Conservation (phyloP, 345 rosid species). For the Turritis glabra region DNA sequence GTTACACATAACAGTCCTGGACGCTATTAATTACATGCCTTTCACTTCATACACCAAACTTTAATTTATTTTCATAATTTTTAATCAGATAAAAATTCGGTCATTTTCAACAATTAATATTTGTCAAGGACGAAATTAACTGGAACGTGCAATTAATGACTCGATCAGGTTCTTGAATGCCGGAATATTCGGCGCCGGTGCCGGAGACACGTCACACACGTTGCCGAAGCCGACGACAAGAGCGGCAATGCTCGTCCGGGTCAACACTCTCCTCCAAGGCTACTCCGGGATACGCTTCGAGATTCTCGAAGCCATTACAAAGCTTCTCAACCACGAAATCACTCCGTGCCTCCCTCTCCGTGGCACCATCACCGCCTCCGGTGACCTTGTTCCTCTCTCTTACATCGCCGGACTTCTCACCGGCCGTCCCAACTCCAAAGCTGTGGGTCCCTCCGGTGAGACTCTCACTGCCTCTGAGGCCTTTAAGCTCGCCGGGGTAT, state of each 20-base stretch:
- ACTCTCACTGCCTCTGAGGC: constrained; percentile 51
- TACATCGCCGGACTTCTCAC: constrained; percentile 70
- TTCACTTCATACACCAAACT: constrained; percentile 11
- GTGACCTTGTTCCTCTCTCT: constrained; percentile 70
- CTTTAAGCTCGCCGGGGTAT: constrained; percentile 45
- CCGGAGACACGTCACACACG: constrained; percentile 50
- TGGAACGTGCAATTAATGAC: constrained; percentile 7
- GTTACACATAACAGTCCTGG: constrained; percentile 12
- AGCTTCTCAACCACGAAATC: constrained; percentile 60
- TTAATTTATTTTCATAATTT: not conserved
- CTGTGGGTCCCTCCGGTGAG: constrained; percentile 62
- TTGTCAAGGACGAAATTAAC: not conserved
- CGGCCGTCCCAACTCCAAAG: constrained; percentile 61
- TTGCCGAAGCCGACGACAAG: constrained; percentile 59
- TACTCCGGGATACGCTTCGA: constrained; percentile 76
- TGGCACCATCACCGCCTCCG: constrained; percentile 71
- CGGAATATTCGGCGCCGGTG: constrained; percentile 61
- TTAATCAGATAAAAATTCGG: not conserved
- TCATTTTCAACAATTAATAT: not conserved
- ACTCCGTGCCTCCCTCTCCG: constrained; percentile 78
- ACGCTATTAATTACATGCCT: not conserved
- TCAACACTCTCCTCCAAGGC: constrained; percentile 76
- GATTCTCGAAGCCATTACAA: constrained; percentile 66
- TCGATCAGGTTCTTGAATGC: constrained; percentile 64
- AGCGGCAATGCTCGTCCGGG: constrained; percentile 76